Base-by-base conservation (phyloP, 108 stramenopile species). In the Skeletonema tropicum region DNA sequence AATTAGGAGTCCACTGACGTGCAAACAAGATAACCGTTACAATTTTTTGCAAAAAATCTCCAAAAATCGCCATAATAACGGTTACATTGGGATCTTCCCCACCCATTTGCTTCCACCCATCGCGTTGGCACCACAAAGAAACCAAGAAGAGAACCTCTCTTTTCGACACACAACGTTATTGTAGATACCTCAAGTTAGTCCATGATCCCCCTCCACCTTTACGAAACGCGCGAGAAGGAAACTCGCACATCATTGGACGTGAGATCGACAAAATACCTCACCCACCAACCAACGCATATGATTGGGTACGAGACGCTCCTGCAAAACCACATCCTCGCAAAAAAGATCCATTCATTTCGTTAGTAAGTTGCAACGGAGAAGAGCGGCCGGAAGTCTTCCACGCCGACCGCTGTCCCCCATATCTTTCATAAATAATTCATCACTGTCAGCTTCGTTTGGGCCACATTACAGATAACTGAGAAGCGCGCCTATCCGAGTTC, bases 381-480 rank as follows among this genome's bases (percentile, higher is more conserved):
- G 11, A 11, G 42, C 42, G 11, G 42, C 42, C n/a, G n/a, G n/a
- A 29, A 2, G 26, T 29, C 15, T 45, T 45, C 42, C 42, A 45
- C 15, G 42, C 42, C 42, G 42, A n/a, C 42, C 42, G 26, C 42
- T 45, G 15, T 15, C 14, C 26, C 26, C 26, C 42, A 45, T 45
- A 45, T 45, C 42, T 45, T 45, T 45, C 42, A 45, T 45, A 45
- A 45, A 45, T n/a, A 45, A n/a, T 45, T 45, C 42, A 45, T 45
- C 42, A 45, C 42, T 45, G 42, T n/a, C n/a, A 29, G 1, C 2
- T 29, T 1, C 26, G 26, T 29, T 29, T 29, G 26, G 26, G 26
- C 26, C 26, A 29, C 26, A 29, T 29, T 2, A 29, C 26, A 29
- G 26, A 29, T 29, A 29, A 29, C 26, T 29, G 1, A n/a, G 26